phyloP scores from a whole-genome alignment of 78 protist species.

The Dictyostelium brefeldianum region DNA sequence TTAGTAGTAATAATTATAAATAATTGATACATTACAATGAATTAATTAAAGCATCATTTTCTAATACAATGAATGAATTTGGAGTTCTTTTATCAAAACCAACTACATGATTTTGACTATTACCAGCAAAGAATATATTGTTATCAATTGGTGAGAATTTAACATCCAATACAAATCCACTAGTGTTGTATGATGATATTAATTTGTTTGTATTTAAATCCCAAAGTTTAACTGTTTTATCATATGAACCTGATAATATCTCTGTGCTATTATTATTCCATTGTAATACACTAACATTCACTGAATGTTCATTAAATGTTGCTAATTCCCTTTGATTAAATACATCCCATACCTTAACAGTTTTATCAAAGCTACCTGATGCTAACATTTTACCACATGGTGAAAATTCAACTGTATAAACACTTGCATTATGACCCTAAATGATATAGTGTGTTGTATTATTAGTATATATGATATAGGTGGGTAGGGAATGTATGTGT shows the following conservation, averaged over 20 bases:
- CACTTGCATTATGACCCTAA: constrained; percentile 85
- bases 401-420: constrained; percentile 80
- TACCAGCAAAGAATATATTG: constrained; percentile 75
- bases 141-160: constrained; percentile 75
- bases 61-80: constrained; percentile 44
- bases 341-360: constrained; percentile 76
- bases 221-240: constrained; percentile 84
- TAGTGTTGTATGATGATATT: constrained; percentile 5
- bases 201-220: constrained; percentile 51
- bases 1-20: background rate
- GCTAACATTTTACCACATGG: constrained; percentile 86
- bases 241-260: constrained; percentile 76
- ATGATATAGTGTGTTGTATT: background rate
- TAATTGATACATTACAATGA: constrained; percentile 31
- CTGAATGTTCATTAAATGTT: constrained; percentile 63
- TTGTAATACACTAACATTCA: constrained; percentile 67
- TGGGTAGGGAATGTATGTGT: too few species aligned
- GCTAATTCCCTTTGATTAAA: constrained; percentile 62
- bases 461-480: constrained; percentile 40
- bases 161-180: constrained; percentile 74
- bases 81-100: constrained; percentile 73
- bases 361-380: constrained; percentile 86
- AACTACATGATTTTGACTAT: constrained; percentile 57
- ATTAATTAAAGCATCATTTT: constrained; percentile 78
- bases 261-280: constrained; percentile 73